Percentiles rank a stretch among this genome's conserved stretches.
Conservation (phyloP, 371 early-diverging fungal species). For the Blakeslea trispora region DNA sequence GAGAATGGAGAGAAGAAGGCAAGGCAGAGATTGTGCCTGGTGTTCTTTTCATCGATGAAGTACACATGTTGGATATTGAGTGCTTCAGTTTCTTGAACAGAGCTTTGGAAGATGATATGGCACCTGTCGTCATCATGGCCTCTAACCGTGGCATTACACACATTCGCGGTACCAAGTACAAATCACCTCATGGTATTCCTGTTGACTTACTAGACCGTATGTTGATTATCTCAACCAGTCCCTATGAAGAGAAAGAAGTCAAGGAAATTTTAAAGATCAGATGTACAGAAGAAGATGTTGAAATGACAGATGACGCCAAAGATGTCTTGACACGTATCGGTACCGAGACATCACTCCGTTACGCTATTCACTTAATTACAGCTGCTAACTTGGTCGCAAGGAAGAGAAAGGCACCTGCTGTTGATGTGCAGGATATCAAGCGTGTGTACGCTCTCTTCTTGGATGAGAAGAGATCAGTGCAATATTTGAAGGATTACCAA, state of each 20-base stretch:
- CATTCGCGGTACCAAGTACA: slow-evolving; percentile 94
- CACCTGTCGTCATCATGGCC: slow-evolving; percentile 98
- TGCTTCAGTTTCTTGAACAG: slow-evolving; percentile 98
- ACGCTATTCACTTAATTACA: slow-evolving; percentile 97
- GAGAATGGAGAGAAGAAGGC: slow-evolving; percentile 99
- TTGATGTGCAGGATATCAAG: slow-evolving; percentile 91
- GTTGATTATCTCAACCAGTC: slow-evolving; percentile 88
- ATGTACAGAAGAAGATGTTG: slow-evolving; percentile 96
- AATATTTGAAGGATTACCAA: slow-evolving; percentile 89
- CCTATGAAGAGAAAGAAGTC: slow-evolving; percentile 89
- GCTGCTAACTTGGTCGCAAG: slow-evolving; percentile 87
- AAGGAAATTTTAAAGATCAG: slow-evolving; percentile 89
- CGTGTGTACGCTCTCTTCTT: slow-evolving; percentile 92
- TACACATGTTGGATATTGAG: slow-evolving; percentile 99
- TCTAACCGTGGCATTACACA: slow-evolving; percentile 94
- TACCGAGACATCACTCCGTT: slow-evolving; percentile 90
- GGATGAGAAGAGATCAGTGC: slow-evolving; percentile 96
- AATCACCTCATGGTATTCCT: slow-evolving; percentile 96
- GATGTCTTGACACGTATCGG: slow-evolving; percentile 92
- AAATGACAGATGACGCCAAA: slow-evolving; percentile 92
- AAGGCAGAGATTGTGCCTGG: slow-evolving; percentile 98
- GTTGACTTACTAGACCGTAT: slow-evolving; percentile 96
- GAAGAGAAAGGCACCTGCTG: slow-evolving; percentile 88
- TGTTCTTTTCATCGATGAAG: slow-evolving; percentile 98
- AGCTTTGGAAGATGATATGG: slow-evolving; percentile 92